phyloP scores from a whole-genome alignment of 345 rosid genomes.

The Citrus glauca region DNA sequence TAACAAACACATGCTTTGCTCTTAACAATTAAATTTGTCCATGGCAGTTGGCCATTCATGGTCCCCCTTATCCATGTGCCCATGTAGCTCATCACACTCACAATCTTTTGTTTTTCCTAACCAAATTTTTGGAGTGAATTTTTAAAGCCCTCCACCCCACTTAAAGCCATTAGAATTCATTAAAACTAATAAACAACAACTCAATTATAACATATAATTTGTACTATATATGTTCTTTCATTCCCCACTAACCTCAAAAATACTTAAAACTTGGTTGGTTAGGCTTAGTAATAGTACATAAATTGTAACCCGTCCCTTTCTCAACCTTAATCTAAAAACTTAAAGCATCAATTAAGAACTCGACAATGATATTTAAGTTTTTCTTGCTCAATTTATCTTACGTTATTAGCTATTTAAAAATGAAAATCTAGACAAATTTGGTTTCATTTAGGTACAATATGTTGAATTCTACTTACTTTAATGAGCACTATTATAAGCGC shows the following conservation, averaged over 20 bases:
- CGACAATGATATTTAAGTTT: background rate
- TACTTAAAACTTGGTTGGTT: background rate
- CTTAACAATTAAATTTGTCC: slow-evolving; percentile 3
- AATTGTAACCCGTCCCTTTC: background rate
- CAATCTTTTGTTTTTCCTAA: background rate
- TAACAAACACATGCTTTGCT: slow-evolving; percentile 24
- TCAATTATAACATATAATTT: background rate
- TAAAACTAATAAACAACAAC: background rate
- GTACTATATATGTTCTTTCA: background rate
- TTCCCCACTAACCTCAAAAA: background rate
- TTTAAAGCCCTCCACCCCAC: background rate
- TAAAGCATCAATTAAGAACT: background rate
- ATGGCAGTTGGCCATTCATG: slow-evolving; percentile 6
- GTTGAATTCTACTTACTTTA: too few species aligned
- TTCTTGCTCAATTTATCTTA: background rate
- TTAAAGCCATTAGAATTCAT: background rate
- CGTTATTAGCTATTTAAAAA: background rate
- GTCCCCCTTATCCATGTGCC: slow-evolving; percentile 23
- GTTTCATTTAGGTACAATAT: too few species aligned
- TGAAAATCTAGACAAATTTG: too few species aligned
- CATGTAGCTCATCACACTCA: slow-evolving; percentile 6
- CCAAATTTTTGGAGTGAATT: background rate
- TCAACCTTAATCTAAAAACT: background rate
- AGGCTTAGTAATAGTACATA: background rate
- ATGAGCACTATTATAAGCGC: too few species aligned